Conservation (phyloP, 768 basidiomycete genomes). For the Terana coerulea region DNA sequence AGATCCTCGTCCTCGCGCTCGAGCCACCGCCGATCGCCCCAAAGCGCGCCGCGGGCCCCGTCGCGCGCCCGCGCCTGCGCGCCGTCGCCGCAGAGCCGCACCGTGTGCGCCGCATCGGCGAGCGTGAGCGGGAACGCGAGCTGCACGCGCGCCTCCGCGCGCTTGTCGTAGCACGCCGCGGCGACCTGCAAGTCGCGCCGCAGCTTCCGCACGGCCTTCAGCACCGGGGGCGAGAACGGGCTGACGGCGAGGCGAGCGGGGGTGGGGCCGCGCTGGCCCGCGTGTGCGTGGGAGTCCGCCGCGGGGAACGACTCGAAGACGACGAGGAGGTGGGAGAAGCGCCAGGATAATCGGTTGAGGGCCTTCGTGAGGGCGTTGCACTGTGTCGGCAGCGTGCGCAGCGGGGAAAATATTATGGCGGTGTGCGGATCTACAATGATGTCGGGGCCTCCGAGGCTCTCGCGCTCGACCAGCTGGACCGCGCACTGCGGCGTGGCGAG, state of each 20-base stretch:
- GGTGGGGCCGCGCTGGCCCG: conserved; percentile 5
- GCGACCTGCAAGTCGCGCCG: conserved; percentile 58
- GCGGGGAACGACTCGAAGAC: conserved; percentile 41
- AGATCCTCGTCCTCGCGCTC: conserved; percentile 47
- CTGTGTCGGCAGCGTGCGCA: conserved; percentile 46
- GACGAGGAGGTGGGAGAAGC: conserved; percentile 49
- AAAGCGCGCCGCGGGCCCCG: conserved; percentile 39
- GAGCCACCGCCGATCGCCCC: conserved; percentile 65
- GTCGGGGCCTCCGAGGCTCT: conserved; percentile 54
- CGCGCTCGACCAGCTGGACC: conserved; percentile 64
- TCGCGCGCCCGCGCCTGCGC: conserved; percentile 40
- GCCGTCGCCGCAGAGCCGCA: conserved; percentile 55
- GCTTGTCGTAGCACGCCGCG: conserved; percentile 54
- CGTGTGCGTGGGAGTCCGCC: conserved; percentile 1
- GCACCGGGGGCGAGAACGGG: conserved; percentile 61
- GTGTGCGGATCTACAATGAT: conserved; percentile 64
- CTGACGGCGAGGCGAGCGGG: conserved; percentile 19
- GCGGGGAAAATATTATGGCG: conserved; percentile 47
- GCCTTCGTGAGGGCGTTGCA: conserved; percentile 39
- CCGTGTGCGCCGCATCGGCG: conserved; percentile 51
- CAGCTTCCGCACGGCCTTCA: conserved; percentile 69
- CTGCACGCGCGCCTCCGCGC: conserved; percentile 37
- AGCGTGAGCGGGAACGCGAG: conserved; percentile 64
- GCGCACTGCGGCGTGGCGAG: conserved; percentile 42
- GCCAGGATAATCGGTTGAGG: conserved; percentile 60